phyloP scores from a whole-genome alignment of 257 asterid genomes.

The Nicotiana knightiana region DNA sequence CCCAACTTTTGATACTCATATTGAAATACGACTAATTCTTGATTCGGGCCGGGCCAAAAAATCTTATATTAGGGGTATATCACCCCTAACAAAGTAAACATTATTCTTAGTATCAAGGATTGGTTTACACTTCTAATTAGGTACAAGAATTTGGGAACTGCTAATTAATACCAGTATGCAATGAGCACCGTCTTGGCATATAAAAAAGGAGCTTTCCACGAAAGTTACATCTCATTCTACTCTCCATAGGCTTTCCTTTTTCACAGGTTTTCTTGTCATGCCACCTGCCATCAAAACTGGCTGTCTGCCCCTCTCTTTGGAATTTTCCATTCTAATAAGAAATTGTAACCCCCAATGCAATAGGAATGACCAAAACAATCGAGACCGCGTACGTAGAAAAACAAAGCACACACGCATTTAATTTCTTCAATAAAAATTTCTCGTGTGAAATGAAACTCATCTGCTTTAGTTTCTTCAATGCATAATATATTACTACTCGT shows the following conservation, averaged over 20 bases:
- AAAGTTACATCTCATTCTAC: neutral
- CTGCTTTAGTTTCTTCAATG: neutral
- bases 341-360: neutral
- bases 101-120: neutral
- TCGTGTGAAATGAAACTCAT: neutral
- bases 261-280: constrained; percentile 11
- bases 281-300: constrained; percentile 15
- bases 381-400: neutral
- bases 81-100: too few relatives aligned
- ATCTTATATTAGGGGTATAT: too few relatives aligned
- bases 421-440: neutral
- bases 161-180: neutral
- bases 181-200: neutral
- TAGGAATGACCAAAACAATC: neutral
- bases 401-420: neutral
- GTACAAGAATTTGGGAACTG: neutral
- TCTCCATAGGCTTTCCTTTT: neutral
- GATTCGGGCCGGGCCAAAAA: too few relatives aligned
- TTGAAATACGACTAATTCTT: too few relatives aligned
- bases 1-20: too few relatives aligned
- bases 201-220: neutral
- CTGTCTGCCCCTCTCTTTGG: neutral
- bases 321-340: neutral
- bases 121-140: neutral
- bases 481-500: neutral